These are phyloP conservation scores for Thelonectria rubi DNA, from an alignment of 2,329 filamentous ascomycete species.

Conservation along the genomic window DNA sequence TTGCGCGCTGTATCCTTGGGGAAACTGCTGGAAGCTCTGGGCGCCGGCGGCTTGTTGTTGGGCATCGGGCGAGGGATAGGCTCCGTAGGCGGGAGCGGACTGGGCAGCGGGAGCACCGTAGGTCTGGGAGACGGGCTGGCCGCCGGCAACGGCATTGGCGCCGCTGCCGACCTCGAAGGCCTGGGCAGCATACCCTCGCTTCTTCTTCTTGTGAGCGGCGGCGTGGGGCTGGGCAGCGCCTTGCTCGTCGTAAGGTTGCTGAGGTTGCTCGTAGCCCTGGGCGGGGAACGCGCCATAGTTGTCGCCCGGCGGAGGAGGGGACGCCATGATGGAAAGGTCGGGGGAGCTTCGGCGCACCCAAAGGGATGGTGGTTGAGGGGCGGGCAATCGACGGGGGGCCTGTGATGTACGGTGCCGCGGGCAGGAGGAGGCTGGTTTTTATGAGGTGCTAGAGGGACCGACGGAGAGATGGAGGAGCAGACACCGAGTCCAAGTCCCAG, in stretches of 20 bases:
- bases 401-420: constrained; percentile 28
- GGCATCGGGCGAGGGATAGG: constrained; percentile 64
- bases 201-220: constrained; percentile 77
- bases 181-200: constrained; percentile 91
- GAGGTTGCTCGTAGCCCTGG: constrained; percentile 49
- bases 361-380: constrained; percentile 24
- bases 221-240: constrained; percentile 41
- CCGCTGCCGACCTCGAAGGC: constrained; percentile 93
- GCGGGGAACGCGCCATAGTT: constrained; percentile 51
- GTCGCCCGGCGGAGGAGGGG: constrained; percentile 60
- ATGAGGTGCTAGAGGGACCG: not conserved
- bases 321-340: constrained; percentile 59
- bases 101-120: constrained; percentile 58
- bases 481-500: constrained; percentile 37
- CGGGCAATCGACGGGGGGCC: too few species aligned
- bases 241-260: constrained; percentile 51
- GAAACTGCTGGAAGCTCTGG: constrained; percentile 55
- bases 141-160: constrained; percentile 75
- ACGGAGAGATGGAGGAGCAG: constrained; percentile 15
- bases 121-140: constrained; percentile 52
- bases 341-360: constrained; percentile 41
- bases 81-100: constrained; percentile 63
- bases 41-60: constrained; percentile 47
- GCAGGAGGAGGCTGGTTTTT: constrained; percentile 18
- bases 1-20: constrained; percentile 55